A percentile compares a stretch with the other conserved stretches of the same genome.
Evolutionary conservation across 257 asterid species (phyloP).

Genomic region (Plectranthus barbatus): DNA sequence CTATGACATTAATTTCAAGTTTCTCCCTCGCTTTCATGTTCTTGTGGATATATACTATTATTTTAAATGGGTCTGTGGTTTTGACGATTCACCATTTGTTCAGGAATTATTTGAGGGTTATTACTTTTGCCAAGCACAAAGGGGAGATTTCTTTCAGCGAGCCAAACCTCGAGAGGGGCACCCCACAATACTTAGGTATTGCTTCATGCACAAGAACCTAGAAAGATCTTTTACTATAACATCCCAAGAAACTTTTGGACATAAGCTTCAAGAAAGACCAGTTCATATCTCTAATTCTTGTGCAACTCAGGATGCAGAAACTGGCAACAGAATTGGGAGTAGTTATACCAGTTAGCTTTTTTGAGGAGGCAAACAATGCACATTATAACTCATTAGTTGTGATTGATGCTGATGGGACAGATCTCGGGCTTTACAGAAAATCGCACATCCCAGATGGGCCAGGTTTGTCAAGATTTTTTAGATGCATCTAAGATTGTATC

Average conservation of each 20-base stretch:
- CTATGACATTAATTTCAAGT: neutral
- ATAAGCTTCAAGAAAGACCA: neutral
- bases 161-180: slow-evolving; percentile 86
- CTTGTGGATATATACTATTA: neutral
- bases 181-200: slow-evolving; percentile 75
- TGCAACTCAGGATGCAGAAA: slow-evolving; percentile 67
- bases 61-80: neutral
- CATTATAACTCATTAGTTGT: slow-evolving; percentile 87
- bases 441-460: slow-evolving; percentile 99
- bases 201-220: slow-evolving; percentile 8
- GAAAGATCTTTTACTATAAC: neutral
- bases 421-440: slow-evolving; percentile 90
- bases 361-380: slow-evolving; percentile 96
- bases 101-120: slow-evolving; percentile 96
- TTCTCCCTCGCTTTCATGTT: neutral
- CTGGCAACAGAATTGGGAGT: slow-evolving; percentile 91
- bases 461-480: slow-evolving; percentile 38
- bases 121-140: slow-evolving; percentile 98
- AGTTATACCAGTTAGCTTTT: slow-evolving; percentile 95
- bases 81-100: slow-evolving; percentile 8
- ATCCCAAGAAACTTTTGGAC: neutral
- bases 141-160: slow-evolving; percentile 68
- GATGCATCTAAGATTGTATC: slow-evolving; percentile 9
- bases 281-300: neutral
- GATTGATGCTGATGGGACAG: slow-evolving; percentile 94